Conservation (phyloP, 768 basidiomycete species). For the Lentinula boryana region DNA sequence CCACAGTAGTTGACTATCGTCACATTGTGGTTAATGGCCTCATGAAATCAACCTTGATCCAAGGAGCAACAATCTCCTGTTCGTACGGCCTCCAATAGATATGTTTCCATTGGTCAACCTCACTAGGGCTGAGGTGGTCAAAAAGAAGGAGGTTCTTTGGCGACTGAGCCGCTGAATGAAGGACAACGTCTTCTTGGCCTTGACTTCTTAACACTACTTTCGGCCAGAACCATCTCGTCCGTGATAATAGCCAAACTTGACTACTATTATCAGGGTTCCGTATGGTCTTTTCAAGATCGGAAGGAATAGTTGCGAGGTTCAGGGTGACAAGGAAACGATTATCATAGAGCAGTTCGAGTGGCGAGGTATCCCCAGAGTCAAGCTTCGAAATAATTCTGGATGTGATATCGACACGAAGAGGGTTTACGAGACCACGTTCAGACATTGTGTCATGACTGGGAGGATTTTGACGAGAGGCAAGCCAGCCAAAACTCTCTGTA, state of each 20-base stretch:
- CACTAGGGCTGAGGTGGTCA: neutral
- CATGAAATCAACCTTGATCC: neutral
- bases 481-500: slow-evolving; percentile 44
- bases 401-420: slow-evolving; percentile 39
- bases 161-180: neutral
- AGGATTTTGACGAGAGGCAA: slow-evolving; percentile 55
- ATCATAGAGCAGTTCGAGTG: slow-evolving; percentile 51
- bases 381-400: slow-evolving; percentile 11
- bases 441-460: slow-evolving; percentile 24
- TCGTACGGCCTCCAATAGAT: neutral
- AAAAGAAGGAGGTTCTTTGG: neutral
- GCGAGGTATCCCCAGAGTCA: slow-evolving; percentile 9
- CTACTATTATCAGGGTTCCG: slow-evolving; percentile 10
- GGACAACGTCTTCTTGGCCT: neutral
- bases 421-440: slow-evolving; percentile 16
- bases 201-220: slow-evolving; percentile 27
- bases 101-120: neutral
- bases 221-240: slow-evolving; percentile 44
- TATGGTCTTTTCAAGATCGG: slow-evolving; percentile 24
- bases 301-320: slow-evolving; percentile 36
- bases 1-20: neutral
- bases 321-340: slow-evolving; percentile 55
- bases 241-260: slow-evolving; percentile 27
- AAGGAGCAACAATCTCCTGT: neutral
- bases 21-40: slow-evolving; percentile 4